Percentiles rank a stretch among this genome's conserved stretches.
Evolutionary conservation across 768 basidiomycete genomes (phyloP).

Genomic region (Amanita muscaria): DNA sequence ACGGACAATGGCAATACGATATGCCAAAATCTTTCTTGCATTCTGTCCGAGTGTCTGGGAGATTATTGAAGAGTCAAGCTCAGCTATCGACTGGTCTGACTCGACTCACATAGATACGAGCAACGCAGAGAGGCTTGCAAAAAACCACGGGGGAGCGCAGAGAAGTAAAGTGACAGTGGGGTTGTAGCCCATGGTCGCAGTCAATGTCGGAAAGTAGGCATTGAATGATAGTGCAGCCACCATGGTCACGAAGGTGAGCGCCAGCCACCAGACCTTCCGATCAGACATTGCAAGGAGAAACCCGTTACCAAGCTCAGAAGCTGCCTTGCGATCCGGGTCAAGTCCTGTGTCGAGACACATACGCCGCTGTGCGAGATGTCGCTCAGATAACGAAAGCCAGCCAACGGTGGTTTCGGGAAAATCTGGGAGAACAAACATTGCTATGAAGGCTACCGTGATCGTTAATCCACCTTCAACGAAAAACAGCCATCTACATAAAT

Average conservation of each 20-base stretch:
- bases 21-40: conserved; percentile 66
- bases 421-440: conserved; percentile 65
- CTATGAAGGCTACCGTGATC: conserved; percentile 35
- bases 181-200: conserved; percentile 57
- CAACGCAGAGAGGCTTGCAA: conserved; percentile 52
- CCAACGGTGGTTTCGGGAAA: conserved; percentile 47
- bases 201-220: conserved; percentile 66
- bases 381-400: conserved; percentile 53
- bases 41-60: conserved; percentile 59
- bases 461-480: conserved; percentile 59
- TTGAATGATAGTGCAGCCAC: conserved; percentile 61
- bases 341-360: conserved; percentile 29
- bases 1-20: conserved; percentile 41
- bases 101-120: conserved; percentile 35
- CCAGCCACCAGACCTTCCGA: conserved; percentile 63
- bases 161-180: conserved; percentile 56
- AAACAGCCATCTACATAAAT: conserved; percentile 55
- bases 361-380: conserved; percentile 44
- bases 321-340: neutral
- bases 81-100: neutral
- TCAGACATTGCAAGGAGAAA: conserved; percentile 54
- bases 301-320: conserved; percentile 25
- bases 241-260: conserved; percentile 26
- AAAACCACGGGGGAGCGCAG: conserved; percentile 51
- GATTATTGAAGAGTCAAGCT: conserved; percentile 1